Percentiles rank a stretch among this genome's conserved stretches.
These are phyloP conservation scores for Talaromyces sp. DNA, from an alignment of 2,329 filamentous ascomycete species.

Conservation along the genomic window DNA sequence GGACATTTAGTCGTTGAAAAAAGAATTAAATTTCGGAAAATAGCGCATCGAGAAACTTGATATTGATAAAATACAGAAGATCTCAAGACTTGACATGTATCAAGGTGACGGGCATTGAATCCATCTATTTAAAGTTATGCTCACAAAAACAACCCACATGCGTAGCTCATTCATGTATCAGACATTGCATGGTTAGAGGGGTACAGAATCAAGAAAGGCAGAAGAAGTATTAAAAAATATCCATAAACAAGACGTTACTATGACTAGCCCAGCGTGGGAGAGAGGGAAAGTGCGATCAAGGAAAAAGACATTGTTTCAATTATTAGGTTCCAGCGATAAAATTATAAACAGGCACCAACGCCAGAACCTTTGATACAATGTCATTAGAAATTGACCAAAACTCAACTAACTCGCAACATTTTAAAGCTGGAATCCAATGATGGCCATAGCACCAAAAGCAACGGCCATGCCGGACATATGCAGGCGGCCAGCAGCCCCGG, in stretches of 20 bases:
- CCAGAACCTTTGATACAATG: constrained; percentile 5
- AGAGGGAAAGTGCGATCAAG: background rate
- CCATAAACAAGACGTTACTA: constrained; percentile 12
- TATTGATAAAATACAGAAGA: background rate
- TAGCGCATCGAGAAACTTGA: background rate
- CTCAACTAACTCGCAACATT: background rate
- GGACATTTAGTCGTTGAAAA: background rate
- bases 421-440: constrained; percentile 27
- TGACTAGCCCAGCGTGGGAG: background rate
- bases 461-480: constrained; percentile 24
- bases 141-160: constrained; percentile 1
- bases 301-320: constrained; percentile 6
- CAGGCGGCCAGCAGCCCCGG: constrained; percentile 26
- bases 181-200: background rate
- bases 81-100: background rate
- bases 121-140: background rate
- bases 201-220: background rate
- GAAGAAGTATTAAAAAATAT: constrained; percentile 11
- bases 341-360: background rate
- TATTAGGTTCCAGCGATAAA: background rate
- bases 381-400: background rate
- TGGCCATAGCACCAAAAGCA: constrained; percentile 24
- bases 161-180: constrained; percentile 3
- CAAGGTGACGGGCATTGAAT: background rate
- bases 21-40: background rate